Evolutionary conservation across 1,139 yeast genomes (phyloP), one percentile per base, ranked within the genome.

Genomic region (Geotrichum reessii): DNA sequence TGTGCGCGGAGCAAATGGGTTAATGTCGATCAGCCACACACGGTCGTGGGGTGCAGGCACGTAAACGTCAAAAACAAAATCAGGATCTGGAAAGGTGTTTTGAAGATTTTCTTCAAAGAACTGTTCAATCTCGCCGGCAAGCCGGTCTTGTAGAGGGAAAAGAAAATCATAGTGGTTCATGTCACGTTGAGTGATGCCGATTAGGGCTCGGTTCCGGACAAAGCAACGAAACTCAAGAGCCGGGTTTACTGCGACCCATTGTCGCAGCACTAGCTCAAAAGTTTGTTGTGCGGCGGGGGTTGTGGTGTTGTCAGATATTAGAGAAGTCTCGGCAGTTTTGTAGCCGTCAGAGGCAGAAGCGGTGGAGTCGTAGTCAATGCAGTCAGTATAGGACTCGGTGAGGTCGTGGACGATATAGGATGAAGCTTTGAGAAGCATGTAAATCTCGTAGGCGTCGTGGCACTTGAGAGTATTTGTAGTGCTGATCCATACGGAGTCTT

Each of bases 401-500:
- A 93, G 73, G 70, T 93, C 99, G 69, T 92, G 96, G 52, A 85
- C 84, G 21, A 92, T 81, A 69, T 91, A 95, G 66, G 89, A 91
- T 0, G 97, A 90, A 0, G 96, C 84, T 66, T 93, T 93, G 57
- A 95, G 73, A 17, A 93, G 73, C 58, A 93, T 72, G 64, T 91
- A 92, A 0, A 93, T 74, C 64, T 93, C 99, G 49, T 85, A 80
- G 0, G 86, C 83, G 42, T 78, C 78, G 17, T 74, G 78, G 68
- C 98, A 91, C 66, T 82, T 80, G 78, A 87, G 81, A 3, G 88
- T 79, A 65, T 88, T 87, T 44, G 87, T 85, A 1, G 95, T 81
- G 68, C 88, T 75, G 37, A 93, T 92, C 99, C 99, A 93, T 0
- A 84, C 81, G 7, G 98, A 90, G 72, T 93, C 99, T 67, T 85